A percentile compares a stretch with the other conserved stretches of the same genome.
These are phyloP conservation scores for Lupinus albus DNA, from an alignment of 306 rosid genomes.

Conservation along the genomic window DNA sequence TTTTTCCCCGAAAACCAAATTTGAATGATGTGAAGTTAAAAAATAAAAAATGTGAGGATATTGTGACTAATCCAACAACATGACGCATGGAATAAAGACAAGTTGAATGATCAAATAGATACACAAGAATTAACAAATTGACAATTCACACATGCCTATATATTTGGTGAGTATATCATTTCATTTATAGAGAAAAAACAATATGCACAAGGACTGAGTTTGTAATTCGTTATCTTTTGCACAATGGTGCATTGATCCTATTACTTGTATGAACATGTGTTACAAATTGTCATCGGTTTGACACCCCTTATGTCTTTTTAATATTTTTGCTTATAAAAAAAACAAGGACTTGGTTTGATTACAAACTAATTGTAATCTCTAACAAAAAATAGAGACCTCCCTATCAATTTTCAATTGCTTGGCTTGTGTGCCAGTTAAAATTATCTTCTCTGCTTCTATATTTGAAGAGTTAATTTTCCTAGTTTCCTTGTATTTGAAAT, in stretches of 20 bases:
- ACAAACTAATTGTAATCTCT: background rate
- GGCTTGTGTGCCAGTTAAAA: background rate
- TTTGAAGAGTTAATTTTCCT: background rate
- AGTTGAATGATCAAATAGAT: background rate
- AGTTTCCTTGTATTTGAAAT: background rate
- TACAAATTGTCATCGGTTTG: no score
- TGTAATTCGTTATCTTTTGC: no score
- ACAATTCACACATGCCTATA: background rate
- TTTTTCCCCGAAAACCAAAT: conserved; percentile 27
- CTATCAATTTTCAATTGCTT: background rate
- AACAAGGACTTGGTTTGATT: background rate
- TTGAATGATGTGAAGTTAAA: conserved; percentile 1
- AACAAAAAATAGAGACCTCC: background rate
- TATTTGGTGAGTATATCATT: background rate
- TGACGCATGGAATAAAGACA: conserved; percentile 9
- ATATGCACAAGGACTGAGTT: background rate
- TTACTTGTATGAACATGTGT: no score
- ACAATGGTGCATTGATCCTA: no score
- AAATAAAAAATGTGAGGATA: background rate
- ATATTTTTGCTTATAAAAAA: no score
- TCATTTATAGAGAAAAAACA: background rate
- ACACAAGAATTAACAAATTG: background rate
- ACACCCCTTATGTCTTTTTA: no score
- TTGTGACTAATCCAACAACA: background rate
- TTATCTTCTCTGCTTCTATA: background rate